phyloP scores from a whole-genome alignment of 2,329 filamentous ascomycete species.

The Colletotrichum theobromicola region DNA sequence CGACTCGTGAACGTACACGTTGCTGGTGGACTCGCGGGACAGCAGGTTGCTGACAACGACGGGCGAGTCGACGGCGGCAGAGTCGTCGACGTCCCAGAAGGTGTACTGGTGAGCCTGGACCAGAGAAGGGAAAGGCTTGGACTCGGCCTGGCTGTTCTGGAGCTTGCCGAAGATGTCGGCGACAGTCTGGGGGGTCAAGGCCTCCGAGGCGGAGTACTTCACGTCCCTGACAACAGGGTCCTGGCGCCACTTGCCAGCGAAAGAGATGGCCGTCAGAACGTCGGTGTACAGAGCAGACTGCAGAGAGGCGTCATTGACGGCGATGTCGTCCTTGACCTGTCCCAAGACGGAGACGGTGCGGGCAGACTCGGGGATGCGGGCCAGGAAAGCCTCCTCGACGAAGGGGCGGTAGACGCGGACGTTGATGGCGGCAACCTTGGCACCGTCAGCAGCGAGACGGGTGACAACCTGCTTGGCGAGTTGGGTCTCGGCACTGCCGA shows the following conservation, averaged over 20 bases:
- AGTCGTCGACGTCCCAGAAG: slow-evolving; percentile 91
- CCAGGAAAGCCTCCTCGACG: slow-evolving; percentile 91
- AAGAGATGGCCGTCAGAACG: slow-evolving; percentile 83
- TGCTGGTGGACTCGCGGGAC: slow-evolving; percentile 75
- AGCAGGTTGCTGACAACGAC: slow-evolving; percentile 60
- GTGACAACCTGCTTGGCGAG: slow-evolving; percentile 81
- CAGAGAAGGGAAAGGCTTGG: slow-evolving; percentile 44
- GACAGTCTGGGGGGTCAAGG: slow-evolving; percentile 60
- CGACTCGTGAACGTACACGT: slow-evolving; percentile 65
- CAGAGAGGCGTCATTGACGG: slow-evolving; percentile 75
- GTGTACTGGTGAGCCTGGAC: slow-evolving; percentile 80
- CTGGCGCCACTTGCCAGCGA: slow-evolving; percentile 70
- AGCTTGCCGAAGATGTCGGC: slow-evolving; percentile 53
- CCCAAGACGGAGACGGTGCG: slow-evolving; percentile 85
- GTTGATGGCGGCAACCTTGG: slow-evolving; percentile 85
- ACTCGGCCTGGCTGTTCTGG: slow-evolving; percentile 56
- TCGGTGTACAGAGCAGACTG: slow-evolving; percentile 93
- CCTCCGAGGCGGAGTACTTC: slow-evolving; percentile 81
- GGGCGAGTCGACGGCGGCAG: slow-evolving; percentile 69
- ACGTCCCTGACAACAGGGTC: slow-evolving; percentile 76
- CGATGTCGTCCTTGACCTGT: slow-evolving; percentile 78
- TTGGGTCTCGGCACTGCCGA: slow-evolving; percentile 90
- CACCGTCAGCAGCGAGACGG: slow-evolving; percentile 73
- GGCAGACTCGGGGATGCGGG: slow-evolving; percentile 76
- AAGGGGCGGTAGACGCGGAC: slow-evolving; percentile 96